A percentile compares a stretch with the other conserved stretches of the same genome.
phyloP scores from a whole-genome alignment of 371 early-diverging fungal genomes.

The Haplosporangium sp. region DNA sequence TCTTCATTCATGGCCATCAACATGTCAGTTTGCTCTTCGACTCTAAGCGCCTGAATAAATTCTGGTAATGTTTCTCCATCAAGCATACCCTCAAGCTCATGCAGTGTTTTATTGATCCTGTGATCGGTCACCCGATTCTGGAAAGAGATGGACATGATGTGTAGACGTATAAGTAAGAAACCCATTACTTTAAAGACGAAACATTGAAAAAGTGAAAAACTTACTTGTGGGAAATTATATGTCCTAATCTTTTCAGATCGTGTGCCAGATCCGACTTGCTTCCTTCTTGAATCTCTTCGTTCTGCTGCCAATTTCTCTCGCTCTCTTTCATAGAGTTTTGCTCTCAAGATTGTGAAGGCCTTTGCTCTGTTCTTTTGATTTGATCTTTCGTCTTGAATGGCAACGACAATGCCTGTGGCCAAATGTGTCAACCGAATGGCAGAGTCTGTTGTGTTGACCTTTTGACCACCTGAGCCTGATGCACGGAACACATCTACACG shows the following conservation, averaged over 20 bases:
- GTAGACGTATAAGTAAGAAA: no score
- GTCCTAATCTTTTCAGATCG: constrained; percentile 91
- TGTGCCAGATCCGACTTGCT: constrained; percentile 77
- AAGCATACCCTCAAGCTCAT: constrained; percentile 78
- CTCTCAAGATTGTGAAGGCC: constrained; percentile 86
- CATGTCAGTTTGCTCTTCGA: constrained; percentile 51
- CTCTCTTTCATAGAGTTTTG: constrained; percentile 84
- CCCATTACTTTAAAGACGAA: no score
- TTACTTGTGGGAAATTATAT: constrained; percentile 73
- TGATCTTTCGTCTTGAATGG: constrained; percentile 92
- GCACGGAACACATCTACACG: constrained; percentile 84
- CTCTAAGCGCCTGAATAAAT: constrained; percentile 42
- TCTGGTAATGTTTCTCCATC: constrained; percentile 61
- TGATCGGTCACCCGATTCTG: constrained; percentile 88
- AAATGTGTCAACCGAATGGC: constrained; percentile 95
- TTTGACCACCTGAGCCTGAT: constrained; percentile 90
- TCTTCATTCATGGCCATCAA: constrained; percentile 54
- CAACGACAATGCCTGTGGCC: constrained; percentile 89
- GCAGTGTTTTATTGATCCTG: constrained; percentile 80
- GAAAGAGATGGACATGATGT: neutral
- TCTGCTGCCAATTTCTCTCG: constrained; percentile 66
- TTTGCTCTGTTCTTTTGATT: constrained; percentile 92
- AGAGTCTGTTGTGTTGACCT: constrained; percentile 96
- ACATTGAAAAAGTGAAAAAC: no score
- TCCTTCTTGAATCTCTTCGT: constrained; percentile 72